phyloP scores from a whole-genome alignment of 75 land plant genomes.

The Picea glauca region DNA sequence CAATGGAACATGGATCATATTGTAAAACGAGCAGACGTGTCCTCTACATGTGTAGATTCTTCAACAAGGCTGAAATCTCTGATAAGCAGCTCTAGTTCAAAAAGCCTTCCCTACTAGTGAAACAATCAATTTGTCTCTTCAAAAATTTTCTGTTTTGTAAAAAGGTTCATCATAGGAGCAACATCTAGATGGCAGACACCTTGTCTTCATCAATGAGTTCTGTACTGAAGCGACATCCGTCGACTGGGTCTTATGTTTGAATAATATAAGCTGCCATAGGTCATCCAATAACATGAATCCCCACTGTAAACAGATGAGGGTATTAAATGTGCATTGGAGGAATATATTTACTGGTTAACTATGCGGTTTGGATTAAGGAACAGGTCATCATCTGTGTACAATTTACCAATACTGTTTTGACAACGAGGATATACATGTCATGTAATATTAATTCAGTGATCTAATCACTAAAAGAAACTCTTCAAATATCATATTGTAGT shows the following conservation, averaged over 20 bases:
- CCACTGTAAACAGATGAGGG: background rate
- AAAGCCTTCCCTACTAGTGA: conserved; percentile 58
- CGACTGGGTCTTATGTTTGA: background rate
- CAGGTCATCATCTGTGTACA: background rate
- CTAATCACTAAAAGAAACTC: too few relatives aligned
- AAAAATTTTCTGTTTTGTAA: background rate
- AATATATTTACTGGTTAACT: background rate
- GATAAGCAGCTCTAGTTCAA: conserved; percentile 53
- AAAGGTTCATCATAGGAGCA: background rate
- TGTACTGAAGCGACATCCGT: background rate
- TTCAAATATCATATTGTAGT: too few relatives aligned
- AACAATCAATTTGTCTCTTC: too few relatives aligned
- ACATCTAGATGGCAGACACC: background rate
- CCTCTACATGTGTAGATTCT: conserved; percentile 17
- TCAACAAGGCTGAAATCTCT: conserved; percentile 23
- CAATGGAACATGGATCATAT: conserved; percentile 76
- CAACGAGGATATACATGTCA: too few relatives aligned
- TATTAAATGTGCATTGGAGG: background rate
- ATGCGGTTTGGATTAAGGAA: background rate
- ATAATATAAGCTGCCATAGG: background rate
- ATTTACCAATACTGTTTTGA: background rate
- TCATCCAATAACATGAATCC: background rate
- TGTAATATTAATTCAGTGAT: too few relatives aligned
- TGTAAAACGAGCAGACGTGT: conserved; percentile 38
- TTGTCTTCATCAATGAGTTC: conserved; percentile 6